Conservation (phyloP, 768 basidiomycete genomes). For the Boletales sp. region DNA sequence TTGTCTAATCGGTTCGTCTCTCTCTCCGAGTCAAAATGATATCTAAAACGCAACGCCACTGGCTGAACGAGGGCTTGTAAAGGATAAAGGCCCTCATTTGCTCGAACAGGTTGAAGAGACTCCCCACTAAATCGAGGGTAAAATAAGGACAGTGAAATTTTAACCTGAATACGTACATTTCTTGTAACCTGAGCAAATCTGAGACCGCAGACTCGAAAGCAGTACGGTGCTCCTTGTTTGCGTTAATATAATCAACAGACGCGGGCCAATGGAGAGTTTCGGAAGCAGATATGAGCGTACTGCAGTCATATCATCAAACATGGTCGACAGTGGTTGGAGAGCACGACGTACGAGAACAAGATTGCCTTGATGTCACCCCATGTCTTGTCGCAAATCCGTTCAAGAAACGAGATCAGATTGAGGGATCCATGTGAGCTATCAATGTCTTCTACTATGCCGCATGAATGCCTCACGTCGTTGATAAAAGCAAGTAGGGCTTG, state of each 20-base stretch:
- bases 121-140: constrained; percentile 43
- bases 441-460: constrained; percentile 42
- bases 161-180: constrained; percentile 52
- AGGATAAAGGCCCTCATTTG: constrained; percentile 65
- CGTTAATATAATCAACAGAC: constrained; percentile 59
- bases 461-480: constrained; percentile 41
- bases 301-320: constrained; percentile 26
- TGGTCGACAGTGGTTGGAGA: not conserved
- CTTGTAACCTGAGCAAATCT: constrained; percentile 76
- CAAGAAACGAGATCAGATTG: constrained; percentile 59
- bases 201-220: constrained; percentile 75
- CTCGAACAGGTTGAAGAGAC: constrained; percentile 34
- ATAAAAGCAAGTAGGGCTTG: constrained; percentile 62
- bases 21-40: constrained; percentile 86
- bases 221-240: constrained; percentile 47
- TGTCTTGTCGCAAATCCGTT: constrained; percentile 60
- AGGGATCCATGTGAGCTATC: constrained; percentile 47
- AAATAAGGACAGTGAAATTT: not conserved
- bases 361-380: constrained; percentile 72
- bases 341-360: constrained; percentile 54
- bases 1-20: constrained; percentile 93
- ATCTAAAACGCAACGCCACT: constrained; percentile 84
- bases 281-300: constrained; percentile 57
- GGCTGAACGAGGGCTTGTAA: constrained; percentile 82
- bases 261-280: constrained; percentile 87